phyloP scores from a whole-genome alignment of 2,329 filamentous ascomycete species.

The Sclerotinia spermophila region DNA sequence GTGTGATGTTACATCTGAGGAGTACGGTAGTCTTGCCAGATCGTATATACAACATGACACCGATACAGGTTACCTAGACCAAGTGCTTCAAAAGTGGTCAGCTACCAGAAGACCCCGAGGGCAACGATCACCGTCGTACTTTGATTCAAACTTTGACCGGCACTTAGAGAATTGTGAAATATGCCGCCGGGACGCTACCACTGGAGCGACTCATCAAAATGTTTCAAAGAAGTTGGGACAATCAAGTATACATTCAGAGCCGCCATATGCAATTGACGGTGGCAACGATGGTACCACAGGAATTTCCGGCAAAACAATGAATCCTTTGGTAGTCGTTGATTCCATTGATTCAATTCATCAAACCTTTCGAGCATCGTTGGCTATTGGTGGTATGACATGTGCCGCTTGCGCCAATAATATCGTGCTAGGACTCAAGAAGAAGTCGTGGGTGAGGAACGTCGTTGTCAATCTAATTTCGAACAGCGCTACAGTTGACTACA shows the following conservation, averaged over 20 bases:
- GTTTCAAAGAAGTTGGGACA: constrained; percentile 10
- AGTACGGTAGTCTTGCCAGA: neutral
- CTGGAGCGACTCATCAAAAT: constrained; percentile 29
- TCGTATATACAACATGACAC: constrained; percentile 22
- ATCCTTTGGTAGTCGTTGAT: constrained; percentile 38
- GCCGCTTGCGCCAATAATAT: constrained; percentile 50
- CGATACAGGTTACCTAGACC: constrained; percentile 32
- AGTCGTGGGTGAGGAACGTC: constrained; percentile 47
- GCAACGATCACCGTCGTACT: constrained; percentile 23
- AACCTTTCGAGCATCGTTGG: constrained; percentile 49
- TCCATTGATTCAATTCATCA: constrained; percentile 31
- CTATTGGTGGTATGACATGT: constrained; percentile 56
- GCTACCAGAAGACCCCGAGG: constrained; percentile 23
- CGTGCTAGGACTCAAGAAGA: constrained; percentile 45
- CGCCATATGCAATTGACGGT: neutral
- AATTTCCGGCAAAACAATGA: constrained; percentile 8
- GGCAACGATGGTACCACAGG: constrained; percentile 1
- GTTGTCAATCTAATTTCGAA: constrained; percentile 51
- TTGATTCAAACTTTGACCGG: constrained; percentile 23
- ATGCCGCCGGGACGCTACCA: constrained; percentile 41
- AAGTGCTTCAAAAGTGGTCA: constrained; percentile 29
- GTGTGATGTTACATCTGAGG: constrained; percentile 36
- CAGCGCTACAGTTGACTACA: constrained; percentile 47
- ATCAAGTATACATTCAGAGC: neutral
- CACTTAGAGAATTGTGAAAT: constrained; percentile 50